These are phyloP conservation scores for Citrus australasica DNA, from an alignment of 345 rosid species.

Conservation along the genomic window DNA sequence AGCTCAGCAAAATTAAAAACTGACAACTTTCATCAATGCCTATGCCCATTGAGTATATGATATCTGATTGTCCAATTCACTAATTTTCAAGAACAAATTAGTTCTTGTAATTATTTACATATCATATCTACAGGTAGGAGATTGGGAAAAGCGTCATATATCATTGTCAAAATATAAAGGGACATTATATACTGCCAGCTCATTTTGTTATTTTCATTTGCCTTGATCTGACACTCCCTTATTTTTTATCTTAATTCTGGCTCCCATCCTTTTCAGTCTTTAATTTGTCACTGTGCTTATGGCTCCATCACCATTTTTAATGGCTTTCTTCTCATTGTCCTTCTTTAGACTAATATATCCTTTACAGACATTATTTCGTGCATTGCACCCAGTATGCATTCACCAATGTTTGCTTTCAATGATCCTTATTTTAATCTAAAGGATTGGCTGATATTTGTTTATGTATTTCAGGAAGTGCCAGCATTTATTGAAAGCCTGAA, in stretches of 20 bases:
- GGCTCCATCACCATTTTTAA: not conserved
- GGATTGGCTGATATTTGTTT: not conserved
- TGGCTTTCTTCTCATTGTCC: conserved; percentile 8
- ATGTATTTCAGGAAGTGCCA: conserved; percentile 40
- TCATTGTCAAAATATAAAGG: not conserved
- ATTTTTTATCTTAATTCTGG: not conserved
- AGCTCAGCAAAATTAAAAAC: not conserved
- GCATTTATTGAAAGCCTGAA: conserved; percentile 19
- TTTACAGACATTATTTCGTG: not conserved
- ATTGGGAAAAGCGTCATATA: not conserved
- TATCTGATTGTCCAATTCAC: not conserved
- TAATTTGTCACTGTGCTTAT: not conserved
- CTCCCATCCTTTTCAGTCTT: not conserved
- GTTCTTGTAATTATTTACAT: not conserved
- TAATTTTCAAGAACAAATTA: not conserved
- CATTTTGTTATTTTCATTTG: not conserved
- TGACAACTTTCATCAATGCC: not conserved
- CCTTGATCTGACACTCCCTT: not conserved
- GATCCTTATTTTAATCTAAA: not conserved
- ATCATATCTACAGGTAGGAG: not conserved
- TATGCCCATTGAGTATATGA: not conserved
- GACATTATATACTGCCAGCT: not conserved
- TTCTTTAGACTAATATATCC: not conserved
- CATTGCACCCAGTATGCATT: not conserved
- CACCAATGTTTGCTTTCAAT: not conserved